Evolutionary conservation across 164 flowering plant species (phyloP), one percentile per base, ranked within the genome.

Genomic region (Sextonia rubra): DNA sequence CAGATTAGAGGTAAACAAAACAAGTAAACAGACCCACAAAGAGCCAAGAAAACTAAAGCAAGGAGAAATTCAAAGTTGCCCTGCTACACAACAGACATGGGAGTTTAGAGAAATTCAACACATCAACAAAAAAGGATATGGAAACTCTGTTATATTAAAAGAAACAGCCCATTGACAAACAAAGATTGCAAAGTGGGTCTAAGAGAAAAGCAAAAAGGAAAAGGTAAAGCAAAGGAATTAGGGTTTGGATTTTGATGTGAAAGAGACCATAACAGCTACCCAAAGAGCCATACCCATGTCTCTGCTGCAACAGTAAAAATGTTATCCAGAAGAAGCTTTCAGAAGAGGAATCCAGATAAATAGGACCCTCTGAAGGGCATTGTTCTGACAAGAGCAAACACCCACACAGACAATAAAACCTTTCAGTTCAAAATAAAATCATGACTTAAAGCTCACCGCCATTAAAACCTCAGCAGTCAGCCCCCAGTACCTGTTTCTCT

Each of bases 61-160:
- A 71, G 66, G 66, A 65, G 63, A 37, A 27, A 64, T 64, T 64
- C 68, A 27, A 64, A 26, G 47, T 27, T 15, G 23, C 32, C 78
- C 76, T 77, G 70, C 80, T 78, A 69, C 66, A 85, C 76, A 78
- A 79, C 69, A 72, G 70, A 73, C 83, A 77, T 74, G 79, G 84
- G 85, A 78, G 73, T 78, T 85, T 74, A 23, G 60, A 48, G 23
- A 47, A 44, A 20, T 37, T 17, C 67, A 4, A 29, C 18, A n/a
- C 30, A 27, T 64, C 29, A 26, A 15, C 67, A 20, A 64, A 5
- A 64, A 15, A 15, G 67, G 67, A 15, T 20, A 64, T 15, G 12
- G 20, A 25, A 29, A 26, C 27, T 52, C 58, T 15, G 58, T 52
- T 52, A 52, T 5, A 27, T 64, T 30, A 27, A 29, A 17, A 29